These are phyloP conservation scores for Mercurialis annua DNA, from an alignment of 345 rosid species.

Conservation along the genomic window DNA sequence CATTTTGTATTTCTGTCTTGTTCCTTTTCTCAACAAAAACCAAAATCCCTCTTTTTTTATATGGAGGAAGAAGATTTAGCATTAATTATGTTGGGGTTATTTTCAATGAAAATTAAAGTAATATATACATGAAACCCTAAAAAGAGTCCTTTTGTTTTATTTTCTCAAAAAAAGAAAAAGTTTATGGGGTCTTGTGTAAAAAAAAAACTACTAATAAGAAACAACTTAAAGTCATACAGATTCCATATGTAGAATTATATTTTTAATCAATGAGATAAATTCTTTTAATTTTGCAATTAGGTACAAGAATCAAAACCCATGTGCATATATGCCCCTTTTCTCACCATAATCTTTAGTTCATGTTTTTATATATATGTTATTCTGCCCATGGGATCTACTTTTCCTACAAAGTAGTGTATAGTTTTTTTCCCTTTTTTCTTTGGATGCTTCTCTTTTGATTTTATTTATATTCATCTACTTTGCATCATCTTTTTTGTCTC, in stretches of 20 bases:
- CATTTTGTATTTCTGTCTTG: background rate
- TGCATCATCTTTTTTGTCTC: conserved; percentile 22
- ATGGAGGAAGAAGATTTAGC: background rate
- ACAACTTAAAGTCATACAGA: conserved; percentile 19
- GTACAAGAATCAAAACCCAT: conserved; percentile 24
- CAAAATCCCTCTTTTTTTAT: conserved; percentile 23
- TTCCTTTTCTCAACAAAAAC: conserved; percentile 28
- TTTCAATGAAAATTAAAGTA: conserved; percentile 8
- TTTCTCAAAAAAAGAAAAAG: background rate
- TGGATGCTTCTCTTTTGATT: conserved; percentile 27
- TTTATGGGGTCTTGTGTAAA: background rate
- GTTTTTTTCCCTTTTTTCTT: conserved; percentile 18
- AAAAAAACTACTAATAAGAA: background rate
- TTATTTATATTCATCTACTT: conserved; percentile 10
- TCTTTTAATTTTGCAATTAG: conserved; percentile 12
- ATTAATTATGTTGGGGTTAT: conserved; percentile 2
- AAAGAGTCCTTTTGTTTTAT: conserved; percentile 16
- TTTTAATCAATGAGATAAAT: conserved; percentile 14
- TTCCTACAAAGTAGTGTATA: conserved; percentile 20
- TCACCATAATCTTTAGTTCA: conserved; percentile 12
- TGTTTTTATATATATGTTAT: background rate
- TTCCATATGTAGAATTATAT: conserved; percentile 17
- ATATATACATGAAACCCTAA: background rate
- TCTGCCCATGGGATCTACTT: conserved; percentile 17
- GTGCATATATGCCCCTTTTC: conserved; percentile 23